Conservation (phyloP, 2,329 filamentous ascomycete species). For the Hypoxylon sp. region DNA sequence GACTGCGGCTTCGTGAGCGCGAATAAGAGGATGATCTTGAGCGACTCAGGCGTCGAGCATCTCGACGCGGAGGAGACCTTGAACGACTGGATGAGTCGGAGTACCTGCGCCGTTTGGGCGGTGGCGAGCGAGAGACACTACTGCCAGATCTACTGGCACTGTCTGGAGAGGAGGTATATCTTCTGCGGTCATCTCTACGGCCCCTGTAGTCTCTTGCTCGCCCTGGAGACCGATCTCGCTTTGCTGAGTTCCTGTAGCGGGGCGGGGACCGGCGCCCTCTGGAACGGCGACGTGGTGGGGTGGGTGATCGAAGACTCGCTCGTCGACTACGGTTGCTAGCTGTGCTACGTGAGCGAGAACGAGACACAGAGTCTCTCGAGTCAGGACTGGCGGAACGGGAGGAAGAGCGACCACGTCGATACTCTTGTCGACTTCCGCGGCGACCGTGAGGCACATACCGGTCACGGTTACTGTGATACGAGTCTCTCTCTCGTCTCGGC, state of each 20-base stretch:
- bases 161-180: constrained; percentile 49
- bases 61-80: constrained; percentile 54
- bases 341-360: constrained; percentile 48
- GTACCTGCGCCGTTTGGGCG: constrained; percentile 64
- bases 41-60: constrained; percentile 55
- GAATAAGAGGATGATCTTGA: constrained; percentile 56
- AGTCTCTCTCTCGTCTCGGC: constrained; percentile 59
- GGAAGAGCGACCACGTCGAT: constrained; percentile 58
- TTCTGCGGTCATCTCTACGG: constrained; percentile 46
- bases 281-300: constrained; percentile 46
- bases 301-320: constrained; percentile 46
- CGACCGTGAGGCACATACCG: constrained; percentile 66
- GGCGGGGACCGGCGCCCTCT: constrained; percentile 47
- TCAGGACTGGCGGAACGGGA: constrained; percentile 55
- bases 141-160: constrained; percentile 47
- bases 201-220: constrained; percentile 44
- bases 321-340: constrained; percentile 45
- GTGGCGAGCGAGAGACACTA: constrained; percentile 55
- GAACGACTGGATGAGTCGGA: constrained; percentile 64
- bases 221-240: constrained; percentile 50
- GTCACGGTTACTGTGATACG: constrained; percentile 59
- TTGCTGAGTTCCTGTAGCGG: constrained; percentile 45
- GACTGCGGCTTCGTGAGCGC: constrained; percentile 54
- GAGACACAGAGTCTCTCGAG: constrained; percentile 54
- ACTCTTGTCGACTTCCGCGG: constrained; percentile 56